phyloP scores from a whole-genome alignment of 1,284 basidiomycete genomes.

The Gymnopus androsaceus region DNA sequence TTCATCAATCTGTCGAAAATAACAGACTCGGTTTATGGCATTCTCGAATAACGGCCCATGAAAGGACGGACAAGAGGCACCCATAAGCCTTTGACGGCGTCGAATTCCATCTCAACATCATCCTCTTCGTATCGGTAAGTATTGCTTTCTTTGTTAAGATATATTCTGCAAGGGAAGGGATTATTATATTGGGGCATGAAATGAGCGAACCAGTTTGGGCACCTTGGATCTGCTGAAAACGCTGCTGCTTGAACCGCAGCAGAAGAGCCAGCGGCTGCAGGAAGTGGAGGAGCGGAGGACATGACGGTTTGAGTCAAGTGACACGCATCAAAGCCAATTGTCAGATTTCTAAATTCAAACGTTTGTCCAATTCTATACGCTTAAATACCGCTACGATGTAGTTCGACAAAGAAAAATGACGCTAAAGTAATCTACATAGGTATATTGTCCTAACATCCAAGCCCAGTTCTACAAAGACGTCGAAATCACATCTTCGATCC shows the following conservation, averaged over 20 bases:
- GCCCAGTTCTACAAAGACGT: too few relatives aligned
- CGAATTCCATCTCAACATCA: constrained; percentile 90
- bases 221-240: constrained; percentile 15
- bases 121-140: constrained; percentile 92
- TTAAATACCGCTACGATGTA: too few relatives aligned
- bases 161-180: constrained; percentile 45
- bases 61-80: constrained; percentile 71
- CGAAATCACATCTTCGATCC: background rate
- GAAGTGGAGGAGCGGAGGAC: constrained; percentile 11
- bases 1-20: constrained; percentile 68
- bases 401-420: too few relatives aligned
- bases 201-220: too few relatives aligned
- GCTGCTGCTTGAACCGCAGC: constrained; percentile 10
- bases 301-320: constrained; percentile 2
- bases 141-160: constrained; percentile 74
- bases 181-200: background rate
- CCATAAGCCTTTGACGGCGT: constrained; percentile 74
- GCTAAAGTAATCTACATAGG: too few relatives aligned
- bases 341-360: too few relatives aligned
- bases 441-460: too few relatives aligned
- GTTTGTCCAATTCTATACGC: too few relatives aligned
- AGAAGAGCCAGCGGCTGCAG: constrained; percentile 6
- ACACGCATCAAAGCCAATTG: too few relatives aligned
- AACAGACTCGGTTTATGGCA: constrained; percentile 6
- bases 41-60: constrained; percentile 5